Base-by-base conservation (phyloP, 169 alveolate genomes). In the Babesia bovis region DNA sequence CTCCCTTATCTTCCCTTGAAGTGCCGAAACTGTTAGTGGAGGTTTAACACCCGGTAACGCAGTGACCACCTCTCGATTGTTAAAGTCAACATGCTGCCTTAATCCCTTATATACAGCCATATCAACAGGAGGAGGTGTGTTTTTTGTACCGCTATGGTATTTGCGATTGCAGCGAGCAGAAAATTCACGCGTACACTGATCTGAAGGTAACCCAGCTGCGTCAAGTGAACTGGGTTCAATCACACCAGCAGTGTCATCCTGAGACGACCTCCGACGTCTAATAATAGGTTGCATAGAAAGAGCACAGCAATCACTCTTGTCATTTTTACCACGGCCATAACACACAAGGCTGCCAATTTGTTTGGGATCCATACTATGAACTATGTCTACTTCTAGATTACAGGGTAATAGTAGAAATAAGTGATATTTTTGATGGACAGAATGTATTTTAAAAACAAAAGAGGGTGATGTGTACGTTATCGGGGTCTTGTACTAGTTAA, bases 121-220 rank as follows among this genome's bases (percentile, higher is more conserved):
- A 13, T 5, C 41, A 4, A 19, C 10, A 12, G 50, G 51, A 4
- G 40, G 32, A 17, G 60, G 73, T 0, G 59, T 0, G n/a, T 33
- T 52, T 32, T 63, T 63, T 35, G 35, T 12, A 12, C 73, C 47
- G 50, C 47, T 63, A 69, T 74, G 60, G 12, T 23, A 38, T 26
- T 23, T 32, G 19, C 67, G 36, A 49, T 58, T 45, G 32, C 61
- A 59, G 40, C 59, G 66, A 23, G 56, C 49, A 3, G 67, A 32
- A 52, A 74, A 74, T 35, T 74, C 76, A 26, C 84, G 12, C 0
- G 71, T 33, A 28, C 76, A 74, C 12, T 67, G 75, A 4, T 51
- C 69, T 19, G 84, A 74, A 19, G 84, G 57, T 3, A 74, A 59
- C 35, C 84, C 84, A 3, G 84, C 84, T 3, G 84, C 60, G 15